Conservation (phyloP, 2,329 filamentous ascomycete species). For the Aspergillus glaucus region DNA sequence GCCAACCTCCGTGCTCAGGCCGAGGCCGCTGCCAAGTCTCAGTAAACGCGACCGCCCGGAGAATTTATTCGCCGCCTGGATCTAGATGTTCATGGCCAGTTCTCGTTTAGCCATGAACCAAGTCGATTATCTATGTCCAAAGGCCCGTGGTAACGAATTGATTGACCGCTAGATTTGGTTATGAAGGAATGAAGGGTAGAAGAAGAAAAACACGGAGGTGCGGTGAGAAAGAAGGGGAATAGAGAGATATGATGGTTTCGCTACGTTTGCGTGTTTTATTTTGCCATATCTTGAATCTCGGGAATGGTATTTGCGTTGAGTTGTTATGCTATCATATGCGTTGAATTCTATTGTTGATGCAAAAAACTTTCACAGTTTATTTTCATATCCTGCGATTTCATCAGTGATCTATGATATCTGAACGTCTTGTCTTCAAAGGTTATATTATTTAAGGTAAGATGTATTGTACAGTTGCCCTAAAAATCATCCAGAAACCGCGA, state of each 20-base stretch:
- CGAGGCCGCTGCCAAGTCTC: slow-evolving; percentile 58
- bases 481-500: not conserved
- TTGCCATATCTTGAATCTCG: too few relatives aligned
- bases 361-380: too few relatives aligned
- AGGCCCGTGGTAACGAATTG: slow-evolving; percentile 9
- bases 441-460: too few relatives aligned
- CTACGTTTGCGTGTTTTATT: not conserved
- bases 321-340: too few relatives aligned
- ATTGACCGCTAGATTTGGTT: not conserved
- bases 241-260: not conserved
- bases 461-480: too few relatives aligned
- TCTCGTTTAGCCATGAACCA: slow-evolving; percentile 8
- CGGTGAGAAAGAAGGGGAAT: slow-evolving; percentile 6
- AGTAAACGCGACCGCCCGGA: slow-evolving; percentile 37
- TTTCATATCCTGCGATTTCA: too few relatives aligned
- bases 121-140: slow-evolving; percentile 13
- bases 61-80: not conserved
- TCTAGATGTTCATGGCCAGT: slow-evolving; percentile 5
- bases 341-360: too few relatives aligned
- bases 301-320: too few relatives aligned
- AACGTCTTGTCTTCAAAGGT: not conserved
- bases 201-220: not conserved
- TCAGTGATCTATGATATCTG: too few relatives aligned
- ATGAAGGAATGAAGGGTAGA: slow-evolving; percentile 2
- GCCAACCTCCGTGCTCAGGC: slow-evolving; percentile 84